Base-by-base conservation (phyloP, 1,284 basidiomycete genomes). In the Sanghuangporus sanghuang region DNA sequence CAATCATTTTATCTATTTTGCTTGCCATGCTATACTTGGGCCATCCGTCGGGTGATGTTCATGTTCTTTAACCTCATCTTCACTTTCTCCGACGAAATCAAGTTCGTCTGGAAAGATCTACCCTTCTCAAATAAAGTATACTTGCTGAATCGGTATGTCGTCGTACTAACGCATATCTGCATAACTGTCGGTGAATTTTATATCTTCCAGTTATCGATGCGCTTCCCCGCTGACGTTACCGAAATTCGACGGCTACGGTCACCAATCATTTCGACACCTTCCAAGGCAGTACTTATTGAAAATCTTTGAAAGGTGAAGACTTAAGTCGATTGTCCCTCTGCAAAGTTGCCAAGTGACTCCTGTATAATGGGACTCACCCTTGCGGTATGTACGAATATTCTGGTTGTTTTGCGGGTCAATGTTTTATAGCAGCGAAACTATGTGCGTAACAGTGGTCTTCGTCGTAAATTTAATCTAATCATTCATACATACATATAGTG, bases 21-120 rank as follows among this genome's bases (percentile, higher is more conserved):
- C 23, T 21, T 40, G 42, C 18, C 5, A n/a, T 11, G 38, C 6
- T 38, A 66, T 68, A 68, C 69, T 48, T 32, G 39, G 71, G 71
- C 64, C 35, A 63, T 56, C 39, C 67, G n/a, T n/a, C n/a, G 68
- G 12, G 52, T 69, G 38, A 64, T 61, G n/a, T 39, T 66, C 11
- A 27, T 71, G 9, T 42, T 71, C 9, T 72, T 71, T 40, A 71
- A 73, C 59, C 70, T 70, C 50, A 49, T 64, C 35, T 44, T 72
- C 32, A 72, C 71, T 2, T 62, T 73, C 32, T 44, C 44, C 6
- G 66, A 70, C 46, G 72, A 73, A 64, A 61, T 71, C 18, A 40
- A 64, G 32, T 61, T 67, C 52, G 50, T 72, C 48, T 72, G 70
- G 68, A 65, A 56, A 6, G 66, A 64, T 9, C 62, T 50, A 35